phyloP scores from a whole-genome alignment of 129 eudicot genomes.

The sunflower (Helianthus annuus) region HanXRQr2.0-SUNRISE NC_035437.2:758210-758709 shows the following conservation, averaged over 20 bases:
- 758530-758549: conserved; percentile 6
- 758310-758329: conserved; percentile 27
- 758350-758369: conserved; percentile 34
- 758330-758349: conserved; percentile 35
- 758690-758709: no score
- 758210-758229: conserved; percentile 72
- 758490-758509: conserved; percentile 3
- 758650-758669: not conserved
- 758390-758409: conserved; percentile 52
- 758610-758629: no score
- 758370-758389: conserved; percentile 38
- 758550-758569: not conserved
- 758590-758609: no score
- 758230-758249: conserved; percentile 82
- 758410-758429: conserved; percentile 73
- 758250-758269: conserved; percentile 62
- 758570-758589: no score
- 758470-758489: conserved; percentile 50
- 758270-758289: conserved; percentile 86
- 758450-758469: conserved; percentile 49
- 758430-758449: conserved; percentile 84
- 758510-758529: no score
- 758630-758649: no score
- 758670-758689: not conserved
- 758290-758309: conserved; percentile 66